Evolutionary conservation across 495 filamentous ascomycete species (phyloP).

Genomic region (Aeminium ludgeri): DNA sequence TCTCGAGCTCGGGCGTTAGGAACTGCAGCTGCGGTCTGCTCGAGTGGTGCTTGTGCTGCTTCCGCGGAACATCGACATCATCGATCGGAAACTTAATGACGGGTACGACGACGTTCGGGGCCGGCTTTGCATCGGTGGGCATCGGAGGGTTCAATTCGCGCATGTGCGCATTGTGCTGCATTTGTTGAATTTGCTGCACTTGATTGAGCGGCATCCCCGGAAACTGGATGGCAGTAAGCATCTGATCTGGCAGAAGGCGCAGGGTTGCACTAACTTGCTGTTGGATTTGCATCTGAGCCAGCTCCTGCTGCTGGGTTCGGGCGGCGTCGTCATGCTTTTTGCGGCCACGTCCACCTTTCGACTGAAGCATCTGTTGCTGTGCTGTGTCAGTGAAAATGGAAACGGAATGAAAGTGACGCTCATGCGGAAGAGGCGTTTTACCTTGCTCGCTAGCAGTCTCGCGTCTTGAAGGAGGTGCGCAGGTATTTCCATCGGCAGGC

Average conservation of each 20-base stretch:
- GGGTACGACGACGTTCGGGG: conserved; percentile 45
- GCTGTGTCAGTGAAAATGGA: not conserved
- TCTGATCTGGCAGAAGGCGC: not conserved
- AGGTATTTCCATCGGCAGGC: conserved; percentile 70
- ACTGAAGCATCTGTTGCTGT: conserved; percentile 10
- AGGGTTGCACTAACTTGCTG: conserved; percentile 2
- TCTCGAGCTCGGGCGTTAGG: conserved; percentile 32
- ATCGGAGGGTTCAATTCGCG: conserved; percentile 1
- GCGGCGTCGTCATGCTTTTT: conserved; percentile 5
- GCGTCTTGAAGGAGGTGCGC: conserved; percentile 59
- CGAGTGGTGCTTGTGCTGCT: conserved; percentile 36
- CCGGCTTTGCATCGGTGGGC: not conserved
- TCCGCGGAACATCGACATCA: conserved; percentile 61
- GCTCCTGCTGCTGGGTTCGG: conserved; percentile 6
- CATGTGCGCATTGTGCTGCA: conserved; percentile 4
- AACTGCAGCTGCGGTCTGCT: conserved; percentile 63
- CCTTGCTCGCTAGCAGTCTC: conserved; percentile 11
- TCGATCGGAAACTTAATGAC: conserved; percentile 89
- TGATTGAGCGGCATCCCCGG: conserved; percentile 7
- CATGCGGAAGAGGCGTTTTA: not conserved
- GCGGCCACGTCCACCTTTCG: not conserved
- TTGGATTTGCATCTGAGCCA: conserved; percentile 8
- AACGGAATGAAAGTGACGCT: not conserved
- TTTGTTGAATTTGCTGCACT: not conserved
- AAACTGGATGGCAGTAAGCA: conserved; percentile 1